Conservation (phyloP, 2,329 filamentous ascomycete species). For the Neofusicoccum ribis region DNA sequence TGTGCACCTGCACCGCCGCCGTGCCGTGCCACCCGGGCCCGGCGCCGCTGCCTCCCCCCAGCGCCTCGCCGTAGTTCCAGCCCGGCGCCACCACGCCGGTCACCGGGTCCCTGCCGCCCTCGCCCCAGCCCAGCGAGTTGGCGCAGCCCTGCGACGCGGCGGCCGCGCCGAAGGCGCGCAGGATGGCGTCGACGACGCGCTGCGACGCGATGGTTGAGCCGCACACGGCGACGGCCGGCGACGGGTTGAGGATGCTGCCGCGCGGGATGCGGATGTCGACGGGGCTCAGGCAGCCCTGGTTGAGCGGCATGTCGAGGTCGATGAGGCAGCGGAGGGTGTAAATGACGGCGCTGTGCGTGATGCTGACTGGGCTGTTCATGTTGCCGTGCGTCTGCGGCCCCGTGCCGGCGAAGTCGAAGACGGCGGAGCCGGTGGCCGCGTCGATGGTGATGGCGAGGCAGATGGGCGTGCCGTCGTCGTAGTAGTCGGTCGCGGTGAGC, state of each 20-base stretch:
- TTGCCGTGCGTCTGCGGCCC: constrained; percentile 39
- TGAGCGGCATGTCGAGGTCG: constrained; percentile 40
- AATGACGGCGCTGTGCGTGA: constrained; percentile 41
- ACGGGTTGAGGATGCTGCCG: constrained; percentile 36
- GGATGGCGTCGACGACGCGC: constrained; percentile 27
- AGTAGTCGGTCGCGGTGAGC: constrained; percentile 31
- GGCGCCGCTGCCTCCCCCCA: constrained; percentile 38
- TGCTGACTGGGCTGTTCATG: constrained; percentile 38
- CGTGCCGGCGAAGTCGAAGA: constrained; percentile 42
- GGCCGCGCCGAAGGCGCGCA: constrained; percentile 23
- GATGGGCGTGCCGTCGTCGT: constrained; percentile 43
- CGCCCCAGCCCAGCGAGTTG: constrained; percentile 33
- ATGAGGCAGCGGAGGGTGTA: constrained; percentile 41
- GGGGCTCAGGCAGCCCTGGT: constrained; percentile 41
- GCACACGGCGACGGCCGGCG: constrained; percentile 33
- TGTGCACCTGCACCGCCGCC: constrained; percentile 36
- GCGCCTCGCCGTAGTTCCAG: constrained; percentile 39
- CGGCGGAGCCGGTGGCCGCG: constrained; percentile 32
- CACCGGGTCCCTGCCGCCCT: constrained; percentile 26
- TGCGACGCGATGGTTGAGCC: constrained; percentile 24
- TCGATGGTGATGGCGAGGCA: constrained; percentile 36
- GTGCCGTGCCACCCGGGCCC: constrained; percentile 35
- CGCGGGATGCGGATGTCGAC: constrained; percentile 36
- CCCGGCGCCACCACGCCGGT: constrained; percentile 26
- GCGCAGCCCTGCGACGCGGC: constrained; percentile 26